phyloP scores from a whole-genome alignment of 768 basidiomycete genomes.

The Podaxis sp. region DNA sequence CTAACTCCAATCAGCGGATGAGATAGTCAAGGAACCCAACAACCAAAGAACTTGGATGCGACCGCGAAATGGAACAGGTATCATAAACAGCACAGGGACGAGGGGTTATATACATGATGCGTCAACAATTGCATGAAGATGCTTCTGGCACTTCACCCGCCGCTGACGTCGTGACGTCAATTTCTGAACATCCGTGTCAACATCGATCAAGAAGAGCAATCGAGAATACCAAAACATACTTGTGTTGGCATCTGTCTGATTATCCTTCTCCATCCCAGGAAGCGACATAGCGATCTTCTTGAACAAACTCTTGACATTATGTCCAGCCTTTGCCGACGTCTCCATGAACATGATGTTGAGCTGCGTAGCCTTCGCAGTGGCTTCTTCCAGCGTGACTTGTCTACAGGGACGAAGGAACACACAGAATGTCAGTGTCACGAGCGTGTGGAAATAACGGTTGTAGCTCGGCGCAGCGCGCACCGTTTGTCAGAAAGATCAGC shows the following conservation, averaged over 20 bases:
- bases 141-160: slow-evolving; percentile 78
- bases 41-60: not conserved
- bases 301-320: slow-evolving; percentile 98
- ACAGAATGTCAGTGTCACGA: not conserved
- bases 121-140: slow-evolving; percentile 80
- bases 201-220: not conserved
- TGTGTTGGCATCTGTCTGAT: slow-evolving; percentile 54
- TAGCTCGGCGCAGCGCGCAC: slow-evolving; percentile 44
- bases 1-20: slow-evolving; percentile 17
- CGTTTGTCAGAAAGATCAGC: slow-evolving; percentile 98
- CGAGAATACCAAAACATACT: slow-evolving; percentile 34
- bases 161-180: slow-evolving; percentile 81
- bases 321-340: slow-evolving; percentile 98
- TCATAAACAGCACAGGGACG: slow-evolving; percentile 16
- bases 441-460: not conserved
- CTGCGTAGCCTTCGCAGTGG: slow-evolving; percentile 87
- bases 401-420: slow-evolving; percentile 39
- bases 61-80: slow-evolving; percentile 17
- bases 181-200: slow-evolving; percentile 52
- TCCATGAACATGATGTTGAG: slow-evolving; percentile 98
- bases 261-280: slow-evolving; percentile 92
- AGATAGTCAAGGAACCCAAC: slow-evolving; percentile 7
- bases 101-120: slow-evolving; percentile 9
- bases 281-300: slow-evolving; percentile 99
- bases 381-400: slow-evolving; percentile 98